Base-by-base conservation (phyloP, 1,139 yeast species). In the Candida sp. region DNA sequence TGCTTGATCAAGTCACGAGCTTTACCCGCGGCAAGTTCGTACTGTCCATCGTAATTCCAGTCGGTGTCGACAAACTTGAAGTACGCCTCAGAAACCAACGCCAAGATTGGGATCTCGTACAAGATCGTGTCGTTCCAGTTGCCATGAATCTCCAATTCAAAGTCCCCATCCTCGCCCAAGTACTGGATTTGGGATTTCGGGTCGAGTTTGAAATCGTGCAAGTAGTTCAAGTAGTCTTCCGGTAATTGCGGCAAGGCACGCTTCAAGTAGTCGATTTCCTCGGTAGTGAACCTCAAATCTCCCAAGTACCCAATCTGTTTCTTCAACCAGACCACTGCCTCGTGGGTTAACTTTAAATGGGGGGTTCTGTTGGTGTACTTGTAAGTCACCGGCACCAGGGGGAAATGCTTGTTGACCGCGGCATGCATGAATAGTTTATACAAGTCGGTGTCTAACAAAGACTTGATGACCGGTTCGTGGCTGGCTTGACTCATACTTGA, bases 401-500 rank as follows among this genome's bases (percentile, higher is more conserved):
- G 81, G 63, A 88, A 93, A 71, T 90, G 87, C 61, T 80, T 77
- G 62, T 78, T 81, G 39, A 96, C 97, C 0, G 98, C 98, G 0
- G 98, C 98, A 66, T 94, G 99, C 99, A 94, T 94, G 6, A 97
- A 90, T 65, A 96, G 69, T 78, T 94, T 94, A 73, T 94, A 96
- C 65, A 94, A 80, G 73, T 96, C 99, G 0, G 98, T 94, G 69
- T 94, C 99, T 65, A 94, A 76, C 22, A 94, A 72, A 34, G 98
- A 92, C 48, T 65, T 74, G 44, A 91, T 88, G 3, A 82, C 78
- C 12, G 78, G 78, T 41, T 67, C 64, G 34, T 32, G 11, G 3
- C 17, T 40, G 9, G n/a, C 3, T 38, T 25, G 9, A 26, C 31
- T 26, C 42, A 38, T 38, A 26, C 6, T 38, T 6, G 12, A 37